Evolutionary conservation across 1,139 yeast species (phyloP).

Genomic region (Pichia sp.): DNA sequence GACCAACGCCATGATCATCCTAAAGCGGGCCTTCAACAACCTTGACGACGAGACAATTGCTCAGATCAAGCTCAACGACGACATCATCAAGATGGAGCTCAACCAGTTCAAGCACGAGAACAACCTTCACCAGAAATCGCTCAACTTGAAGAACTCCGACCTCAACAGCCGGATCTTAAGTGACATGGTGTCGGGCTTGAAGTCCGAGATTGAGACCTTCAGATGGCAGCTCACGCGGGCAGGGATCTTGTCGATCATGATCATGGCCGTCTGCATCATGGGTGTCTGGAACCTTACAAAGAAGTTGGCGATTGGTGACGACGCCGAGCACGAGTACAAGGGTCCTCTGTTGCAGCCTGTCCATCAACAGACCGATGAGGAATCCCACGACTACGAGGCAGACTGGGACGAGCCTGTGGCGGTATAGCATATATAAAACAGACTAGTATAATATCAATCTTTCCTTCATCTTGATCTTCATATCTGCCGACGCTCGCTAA

Average conservation of each 20-base stretch:
- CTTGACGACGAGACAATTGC: conserved; percentile 76
- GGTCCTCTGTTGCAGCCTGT: conserved; percentile 23
- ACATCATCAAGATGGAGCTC: conserved; percentile 77
- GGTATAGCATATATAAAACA: conserved; percentile 11
- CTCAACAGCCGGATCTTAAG: conserved; percentile 82
- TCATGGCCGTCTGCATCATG: conserved; percentile 44
- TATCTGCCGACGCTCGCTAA: not conserved
- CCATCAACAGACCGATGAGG: conserved; percentile 30
- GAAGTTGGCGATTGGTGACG: conserved; percentile 28
- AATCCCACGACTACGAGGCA: conserved; percentile 32
- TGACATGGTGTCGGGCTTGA: conserved; percentile 73
- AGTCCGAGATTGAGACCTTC: conserved; percentile 80
- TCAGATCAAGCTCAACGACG: conserved; percentile 57
- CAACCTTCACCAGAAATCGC: conserved; percentile 65
- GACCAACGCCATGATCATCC: conserved; percentile 59
- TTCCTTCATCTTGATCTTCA: not conserved
- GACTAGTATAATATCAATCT: not conserved
- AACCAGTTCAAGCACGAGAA: conserved; percentile 86
- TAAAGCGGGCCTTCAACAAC: conserved; percentile 68
- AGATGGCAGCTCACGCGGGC: conserved; percentile 93
- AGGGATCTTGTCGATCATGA: conserved; percentile 62
- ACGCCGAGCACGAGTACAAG: conserved; percentile 22
- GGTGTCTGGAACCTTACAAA: conserved; percentile 45
- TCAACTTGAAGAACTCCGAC: conserved; percentile 73
- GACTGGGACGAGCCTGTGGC: conserved; percentile 33